phyloP scores from a whole-genome alignment of 805 yeast species.

The Pichia scutulata region DNA sequence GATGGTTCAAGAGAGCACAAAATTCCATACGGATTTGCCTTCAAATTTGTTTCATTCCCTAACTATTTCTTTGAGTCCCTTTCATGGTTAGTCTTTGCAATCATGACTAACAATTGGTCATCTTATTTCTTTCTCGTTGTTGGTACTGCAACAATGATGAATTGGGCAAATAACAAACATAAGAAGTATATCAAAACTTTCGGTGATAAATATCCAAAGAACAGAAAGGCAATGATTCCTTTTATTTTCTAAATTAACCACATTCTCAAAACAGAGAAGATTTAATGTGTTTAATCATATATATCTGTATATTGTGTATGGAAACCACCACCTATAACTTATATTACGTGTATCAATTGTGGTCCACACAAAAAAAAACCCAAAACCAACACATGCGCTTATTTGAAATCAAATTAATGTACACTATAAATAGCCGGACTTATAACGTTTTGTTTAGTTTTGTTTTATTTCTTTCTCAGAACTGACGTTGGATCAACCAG shows the following conservation, averaged over 20 bases:
- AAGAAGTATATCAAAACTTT: constrained; percentile 56
- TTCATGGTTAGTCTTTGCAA: constrained; percentile 64
- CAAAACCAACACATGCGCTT: background rate
- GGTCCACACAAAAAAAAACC: background rate
- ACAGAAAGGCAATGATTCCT: constrained; percentile 76
- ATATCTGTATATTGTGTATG: background rate
- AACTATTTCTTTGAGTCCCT: constrained; percentile 85
- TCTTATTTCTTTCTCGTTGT: constrained; percentile 64
- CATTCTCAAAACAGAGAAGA: background rate
- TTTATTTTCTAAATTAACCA: constrained; percentile 40
- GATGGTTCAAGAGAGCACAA: constrained; percentile 51
- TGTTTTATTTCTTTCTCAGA: too few relatives aligned
- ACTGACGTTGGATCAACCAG: background rate
- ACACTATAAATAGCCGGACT: background rate
- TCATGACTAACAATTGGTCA: constrained; percentile 72
- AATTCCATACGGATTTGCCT: constrained; percentile 81
- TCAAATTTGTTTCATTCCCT: constrained; percentile 78
- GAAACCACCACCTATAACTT: background rate
- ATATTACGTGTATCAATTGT: background rate
- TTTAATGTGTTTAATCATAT: background rate
- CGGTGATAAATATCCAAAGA: constrained; percentile 71
- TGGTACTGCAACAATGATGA: constrained; percentile 75
- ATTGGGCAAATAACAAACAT: constrained; percentile 90
- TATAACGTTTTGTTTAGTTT: too few relatives aligned
- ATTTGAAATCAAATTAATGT: background rate